These are phyloP conservation scores for Colletotrichum karsti DNA, from an alignment of 2,329 filamentous ascomycete species.

Conservation along the genomic window DNA sequence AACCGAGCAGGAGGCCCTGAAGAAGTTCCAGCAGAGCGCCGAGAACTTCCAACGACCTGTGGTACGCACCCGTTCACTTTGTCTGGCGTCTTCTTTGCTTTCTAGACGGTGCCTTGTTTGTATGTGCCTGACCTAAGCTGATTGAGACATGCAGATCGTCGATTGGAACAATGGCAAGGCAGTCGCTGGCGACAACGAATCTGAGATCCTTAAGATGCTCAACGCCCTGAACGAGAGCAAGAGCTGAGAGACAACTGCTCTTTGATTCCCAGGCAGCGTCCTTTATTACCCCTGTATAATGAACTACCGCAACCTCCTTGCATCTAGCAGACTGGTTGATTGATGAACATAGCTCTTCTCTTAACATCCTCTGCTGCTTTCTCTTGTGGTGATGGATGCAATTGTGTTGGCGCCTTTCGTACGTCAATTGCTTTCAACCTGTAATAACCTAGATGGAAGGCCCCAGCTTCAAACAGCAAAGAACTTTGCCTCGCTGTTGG, in stretches of 20 bases:
- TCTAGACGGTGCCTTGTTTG: background rate
- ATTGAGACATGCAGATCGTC: slow-evolving; percentile 62
- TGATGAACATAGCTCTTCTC: slow-evolving; percentile 16
- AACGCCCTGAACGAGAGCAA: slow-evolving; percentile 55
- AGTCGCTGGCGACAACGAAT: slow-evolving; percentile 81
- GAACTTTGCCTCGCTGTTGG: too few relatives aligned
- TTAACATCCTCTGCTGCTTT: too few relatives aligned
- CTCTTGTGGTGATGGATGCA: too few relatives aligned
- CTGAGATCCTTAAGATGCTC: slow-evolving; percentile 86
- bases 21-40: slow-evolving; percentile 75
- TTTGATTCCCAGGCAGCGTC: background rate
- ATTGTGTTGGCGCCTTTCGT: too few relatives aligned
- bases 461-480: too few relatives aligned
- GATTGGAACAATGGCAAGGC: slow-evolving; percentile 95
- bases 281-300: slow-evolving; percentile 12
- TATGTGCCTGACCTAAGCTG: background rate
- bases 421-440: too few relatives aligned
- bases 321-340: slow-evolving; percentile 4
- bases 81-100: background rate
- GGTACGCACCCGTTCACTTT: slow-evolving; percentile 58
- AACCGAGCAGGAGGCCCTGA: slow-evolving; percentile 80
- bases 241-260: slow-evolving; percentile 1
- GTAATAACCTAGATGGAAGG: too few relatives aligned
- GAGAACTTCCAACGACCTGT: slow-evolving; percentile 79
- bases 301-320: background rate